Percentiles rank a stretch among this genome's conserved stretches.
These are phyloP conservation scores for Wilhelminamyces savonicus DNA, from an alignment of 805 yeast species.

Conservation along the genomic window DNA sequence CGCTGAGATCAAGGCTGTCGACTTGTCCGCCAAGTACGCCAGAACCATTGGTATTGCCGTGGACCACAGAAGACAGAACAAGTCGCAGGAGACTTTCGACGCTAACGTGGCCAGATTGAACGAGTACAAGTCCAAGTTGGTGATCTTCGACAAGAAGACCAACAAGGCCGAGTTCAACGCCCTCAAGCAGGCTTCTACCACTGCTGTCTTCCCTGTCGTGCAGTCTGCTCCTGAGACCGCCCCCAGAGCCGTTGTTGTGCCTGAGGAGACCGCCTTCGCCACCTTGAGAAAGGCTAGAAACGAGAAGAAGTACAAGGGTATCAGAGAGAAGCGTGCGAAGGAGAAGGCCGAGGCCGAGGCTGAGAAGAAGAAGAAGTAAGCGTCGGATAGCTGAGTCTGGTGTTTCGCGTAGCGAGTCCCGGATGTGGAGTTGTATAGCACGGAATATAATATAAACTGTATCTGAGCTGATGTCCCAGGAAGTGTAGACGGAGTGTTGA, in stretches of 20 bases:
- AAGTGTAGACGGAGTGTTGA: too few relatives aligned
- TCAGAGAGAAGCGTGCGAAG: conserved; percentile 95
- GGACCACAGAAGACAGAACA: conserved; percentile 99
- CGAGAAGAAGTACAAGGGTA: conserved; percentile 89
- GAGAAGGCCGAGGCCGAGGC: conserved; percentile 99
- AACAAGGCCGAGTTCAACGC: conserved; percentile 58
- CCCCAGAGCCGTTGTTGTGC: conserved; percentile 84
- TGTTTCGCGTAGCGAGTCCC: too few relatives aligned
- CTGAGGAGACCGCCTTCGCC: conserved; percentile 73
- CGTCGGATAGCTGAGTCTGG: too few relatives aligned
- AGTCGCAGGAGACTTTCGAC: conserved; percentile 91
- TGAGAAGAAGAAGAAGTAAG: conserved; percentile 92
- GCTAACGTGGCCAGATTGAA: conserved; percentile 92
- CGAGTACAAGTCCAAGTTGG: conserved; percentile 93
- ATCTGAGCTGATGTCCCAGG: too few relatives aligned
- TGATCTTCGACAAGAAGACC: conserved; percentile 89
- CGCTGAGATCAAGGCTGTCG: conserved; percentile 97
- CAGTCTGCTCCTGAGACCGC: conserved; percentile 67
- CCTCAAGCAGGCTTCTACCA: conserved; percentile 66
- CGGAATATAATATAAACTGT: too few relatives aligned
- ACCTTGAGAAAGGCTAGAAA: conserved; percentile 95
- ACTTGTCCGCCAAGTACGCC: conserved; percentile 85
- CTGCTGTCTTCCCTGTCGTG: conserved; percentile 82
- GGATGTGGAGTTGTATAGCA: too few relatives aligned
- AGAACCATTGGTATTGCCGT: conserved; percentile 98